Conservation (phyloP, 208 protist genomes). For the Acanthamoeba polyphaga region DNA sequence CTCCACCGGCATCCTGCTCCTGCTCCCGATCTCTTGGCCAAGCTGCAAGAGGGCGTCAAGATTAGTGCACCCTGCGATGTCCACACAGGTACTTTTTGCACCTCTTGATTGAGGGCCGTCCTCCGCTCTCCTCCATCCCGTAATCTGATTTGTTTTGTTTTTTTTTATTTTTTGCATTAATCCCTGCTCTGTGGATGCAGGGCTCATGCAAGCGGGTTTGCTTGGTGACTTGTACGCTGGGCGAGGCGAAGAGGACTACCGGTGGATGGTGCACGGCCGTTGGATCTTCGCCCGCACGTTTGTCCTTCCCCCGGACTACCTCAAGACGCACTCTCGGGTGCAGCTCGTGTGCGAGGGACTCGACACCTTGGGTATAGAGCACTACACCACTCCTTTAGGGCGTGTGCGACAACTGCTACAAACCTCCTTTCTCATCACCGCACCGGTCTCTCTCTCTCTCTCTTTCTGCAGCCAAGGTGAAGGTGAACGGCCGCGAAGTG, state of each 20-base stretch:
- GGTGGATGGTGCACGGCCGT: constrained; percentile 21
- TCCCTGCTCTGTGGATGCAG: not conserved
- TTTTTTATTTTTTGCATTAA: too few species aligned
- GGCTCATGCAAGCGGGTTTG: constrained; percentile 45
- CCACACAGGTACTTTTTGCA: not conserved
- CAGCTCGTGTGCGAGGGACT: constrained; percentile 38
- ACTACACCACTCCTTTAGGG: not conserved
- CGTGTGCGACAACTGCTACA: not conserved
- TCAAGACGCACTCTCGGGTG: not conserved
- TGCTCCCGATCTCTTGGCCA: not conserved
- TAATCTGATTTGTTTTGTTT: not conserved
- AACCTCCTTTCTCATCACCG: not conserved
- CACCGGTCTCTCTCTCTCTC: not conserved
- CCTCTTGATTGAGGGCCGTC: too few species aligned
- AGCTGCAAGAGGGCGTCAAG: constrained; percentile 10
- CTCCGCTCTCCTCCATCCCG: too few species aligned
- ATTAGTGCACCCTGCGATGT: not conserved
- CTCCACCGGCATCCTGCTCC: constrained; percentile 3
- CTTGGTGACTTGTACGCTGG: constrained; percentile 50
- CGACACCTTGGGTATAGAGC: constrained; percentile 11
- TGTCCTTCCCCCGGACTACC: not conserved
- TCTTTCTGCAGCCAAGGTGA: not conserved
- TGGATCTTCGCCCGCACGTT: constrained; percentile 52
- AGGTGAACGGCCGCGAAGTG: constrained; percentile 44
- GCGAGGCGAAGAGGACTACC: constrained; percentile 26